phyloP scores from a whole-genome alignment of 2,329 filamentous ascomycete species.

The Fusarium duplospermum region DNA sequence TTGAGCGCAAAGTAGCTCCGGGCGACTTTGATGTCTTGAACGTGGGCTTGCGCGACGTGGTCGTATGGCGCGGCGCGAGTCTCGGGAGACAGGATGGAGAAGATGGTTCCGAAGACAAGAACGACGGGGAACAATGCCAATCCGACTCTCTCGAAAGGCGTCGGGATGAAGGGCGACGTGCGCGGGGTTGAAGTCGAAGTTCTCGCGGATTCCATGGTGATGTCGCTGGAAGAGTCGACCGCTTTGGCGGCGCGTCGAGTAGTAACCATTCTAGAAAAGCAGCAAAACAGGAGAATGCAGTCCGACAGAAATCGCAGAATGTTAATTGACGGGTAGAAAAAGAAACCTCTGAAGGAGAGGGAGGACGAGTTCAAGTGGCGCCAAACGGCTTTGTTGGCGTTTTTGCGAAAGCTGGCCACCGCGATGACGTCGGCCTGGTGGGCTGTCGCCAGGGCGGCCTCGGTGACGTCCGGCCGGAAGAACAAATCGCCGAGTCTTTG shows the following conservation, averaged over 20 bases:
- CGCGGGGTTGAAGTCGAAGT: constrained; percentile 47
- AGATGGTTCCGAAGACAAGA: constrained; percentile 84
- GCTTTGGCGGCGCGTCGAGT: constrained; percentile 42
- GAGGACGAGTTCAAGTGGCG: constrained; percentile 7
- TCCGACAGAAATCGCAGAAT: not conserved
- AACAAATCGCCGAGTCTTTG: constrained; percentile 29
- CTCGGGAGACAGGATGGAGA: constrained; percentile 80
- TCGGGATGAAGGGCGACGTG: constrained; percentile 74
- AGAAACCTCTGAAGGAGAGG: not conserved
- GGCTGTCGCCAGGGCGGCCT: constrained; percentile 11
- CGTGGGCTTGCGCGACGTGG: constrained; percentile 70
- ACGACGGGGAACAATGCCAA: constrained; percentile 80
- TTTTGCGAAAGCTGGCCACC: constrained; percentile 10
- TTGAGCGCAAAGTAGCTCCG: constrained; percentile 95
- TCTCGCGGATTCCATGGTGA: constrained; percentile 21
- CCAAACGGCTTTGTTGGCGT: constrained; percentile 15
- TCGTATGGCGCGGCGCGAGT: constrained; percentile 74
- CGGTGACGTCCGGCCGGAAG: constrained; percentile 12
- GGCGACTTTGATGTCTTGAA: constrained; percentile 63
- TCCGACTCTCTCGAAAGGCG: constrained; percentile 72
- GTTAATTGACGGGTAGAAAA: not conserved
- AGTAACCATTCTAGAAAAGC: constrained; percentile 40
- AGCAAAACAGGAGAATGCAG: not conserved
- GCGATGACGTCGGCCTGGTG: constrained; percentile 44
- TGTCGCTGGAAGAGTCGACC: constrained; percentile 24